Evolutionary conservation across 2,329 filamentous ascomycete species (phyloP).

Genomic region (Calonectria hongkongensis): DNA sequence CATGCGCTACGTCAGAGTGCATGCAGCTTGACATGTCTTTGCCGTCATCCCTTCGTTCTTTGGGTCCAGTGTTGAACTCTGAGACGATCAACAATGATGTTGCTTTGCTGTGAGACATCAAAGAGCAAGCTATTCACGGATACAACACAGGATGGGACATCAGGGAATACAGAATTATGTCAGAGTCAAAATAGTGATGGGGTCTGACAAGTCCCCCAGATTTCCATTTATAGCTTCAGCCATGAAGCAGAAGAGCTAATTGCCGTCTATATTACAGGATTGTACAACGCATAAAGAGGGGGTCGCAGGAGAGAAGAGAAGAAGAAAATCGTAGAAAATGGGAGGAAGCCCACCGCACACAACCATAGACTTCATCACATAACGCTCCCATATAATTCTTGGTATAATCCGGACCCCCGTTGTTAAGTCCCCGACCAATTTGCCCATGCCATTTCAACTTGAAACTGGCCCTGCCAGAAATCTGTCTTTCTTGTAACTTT

Average conservation of each 20-base stretch:
- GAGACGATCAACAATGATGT: too few relatives aligned
- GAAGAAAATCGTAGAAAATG: conserved; percentile 14
- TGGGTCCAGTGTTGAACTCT: too few relatives aligned
- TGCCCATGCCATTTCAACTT: conserved; percentile 29
- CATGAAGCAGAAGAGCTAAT: conserved; percentile 30
- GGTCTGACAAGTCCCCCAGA: conserved; percentile 21
- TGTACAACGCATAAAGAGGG: conserved; percentile 38
- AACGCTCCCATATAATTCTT: conserved; percentile 27
- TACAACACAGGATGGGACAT: too few relatives aligned
- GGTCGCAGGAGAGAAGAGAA: conserved; percentile 32
- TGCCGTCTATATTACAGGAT: conserved; percentile 52
- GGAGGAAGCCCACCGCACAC: conserved; percentile 17
- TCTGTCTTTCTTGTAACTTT: conserved; percentile 24
- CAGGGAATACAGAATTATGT: not conserved
- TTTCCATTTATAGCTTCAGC: conserved; percentile 33
- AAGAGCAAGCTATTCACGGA: not conserved
- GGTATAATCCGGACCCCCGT: conserved; percentile 28
- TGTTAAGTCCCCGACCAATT: conserved; percentile 17
- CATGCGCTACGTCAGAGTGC: conserved; percentile 5
- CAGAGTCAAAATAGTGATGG: conserved; percentile 13
- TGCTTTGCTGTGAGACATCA: not conserved
- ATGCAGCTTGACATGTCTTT: not conserved
- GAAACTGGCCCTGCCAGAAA: conserved; percentile 21
- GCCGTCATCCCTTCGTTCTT: too few relatives aligned
- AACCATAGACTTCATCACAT: conserved; percentile 11